Conservation (phyloP, 2,329 filamentous ascomycete species). For the Penicillium expansum region DNA sequence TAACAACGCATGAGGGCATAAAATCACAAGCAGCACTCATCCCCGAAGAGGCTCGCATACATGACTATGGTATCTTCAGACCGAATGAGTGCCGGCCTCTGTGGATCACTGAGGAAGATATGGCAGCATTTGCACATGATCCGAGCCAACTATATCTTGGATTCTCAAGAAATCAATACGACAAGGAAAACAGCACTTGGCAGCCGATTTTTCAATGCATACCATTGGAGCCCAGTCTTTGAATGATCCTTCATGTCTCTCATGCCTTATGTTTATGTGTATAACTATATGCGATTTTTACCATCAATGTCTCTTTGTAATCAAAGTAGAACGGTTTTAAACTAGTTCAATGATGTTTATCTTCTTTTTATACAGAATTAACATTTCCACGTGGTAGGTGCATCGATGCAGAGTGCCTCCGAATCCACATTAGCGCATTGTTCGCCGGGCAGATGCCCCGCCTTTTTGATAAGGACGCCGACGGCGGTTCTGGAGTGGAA, state of each 20-base stretch:
- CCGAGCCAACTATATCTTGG: neutral
- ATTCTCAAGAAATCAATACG: neutral
- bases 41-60: slow-evolving; percentile 27
- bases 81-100: neutral
- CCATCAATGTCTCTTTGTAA: too few relatives aligned
- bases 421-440: neutral
- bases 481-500: neutral
- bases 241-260: neutral
- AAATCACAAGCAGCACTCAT: neutral
- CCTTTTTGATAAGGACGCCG: neutral
- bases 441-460: neutral
- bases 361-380: too few relatives aligned
- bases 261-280: neutral
- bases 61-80: slow-evolving; percentile 22
- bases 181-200: neutral
- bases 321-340: too few relatives aligned
- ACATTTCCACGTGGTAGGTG: too few relatives aligned
- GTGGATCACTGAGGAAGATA: neutral
- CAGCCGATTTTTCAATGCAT: neutral
- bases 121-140: neutral
- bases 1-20: neutral
- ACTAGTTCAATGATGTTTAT: too few relatives aligned
- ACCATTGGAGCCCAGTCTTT: neutral
- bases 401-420: too few relatives aligned
- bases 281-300: too few relatives aligned